Evolutionary conservation across 139 green algal species (phyloP).

Genomic region (Asterochloris sp.): DNA sequence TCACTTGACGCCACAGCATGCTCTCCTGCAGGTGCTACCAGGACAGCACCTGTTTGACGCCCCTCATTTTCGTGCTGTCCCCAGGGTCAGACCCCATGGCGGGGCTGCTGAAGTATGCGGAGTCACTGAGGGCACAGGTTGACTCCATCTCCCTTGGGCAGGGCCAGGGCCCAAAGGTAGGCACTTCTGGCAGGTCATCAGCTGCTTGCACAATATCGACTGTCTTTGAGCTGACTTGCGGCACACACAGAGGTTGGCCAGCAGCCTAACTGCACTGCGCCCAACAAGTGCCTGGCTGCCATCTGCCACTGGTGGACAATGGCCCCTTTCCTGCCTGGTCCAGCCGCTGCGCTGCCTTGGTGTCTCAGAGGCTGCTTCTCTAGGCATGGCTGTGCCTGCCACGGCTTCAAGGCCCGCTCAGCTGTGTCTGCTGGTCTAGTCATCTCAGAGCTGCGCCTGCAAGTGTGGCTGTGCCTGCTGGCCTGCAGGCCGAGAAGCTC

Average conservation of each 20-base stretch:
- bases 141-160: constrained; percentile 63
- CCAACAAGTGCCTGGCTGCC: too few relatives aligned
- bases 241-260: too few relatives aligned
- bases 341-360: too few relatives aligned
- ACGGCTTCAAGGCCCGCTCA: too few relatives aligned
- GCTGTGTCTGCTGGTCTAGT: too few relatives aligned
- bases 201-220: too few relatives aligned
- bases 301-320: too few relatives aligned
- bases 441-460: background rate
- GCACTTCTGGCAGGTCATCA: constrained; percentile 25
- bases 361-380: too few relatives aligned
- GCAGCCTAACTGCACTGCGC: too few relatives aligned
- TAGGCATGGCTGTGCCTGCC: too few relatives aligned
- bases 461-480: background rate
- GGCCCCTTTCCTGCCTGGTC: too few relatives aligned
- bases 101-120: constrained; percentile 65
- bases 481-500: constrained; percentile 48
- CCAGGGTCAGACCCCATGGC: constrained; percentile 68
- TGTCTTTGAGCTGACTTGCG: too few relatives aligned
- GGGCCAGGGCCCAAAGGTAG: constrained; percentile 71
- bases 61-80: constrained; percentile 73
- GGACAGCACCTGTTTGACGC: constrained; percentile 55
- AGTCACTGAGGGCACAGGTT: constrained; percentile 46
- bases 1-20: constrained; percentile 35
- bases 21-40: constrained; percentile 44